These are phyloP conservation scores for Tylopilus subfusipes DNA, from an alignment of 768 basidiomycete genomes.

Conservation along the genomic window DNA sequence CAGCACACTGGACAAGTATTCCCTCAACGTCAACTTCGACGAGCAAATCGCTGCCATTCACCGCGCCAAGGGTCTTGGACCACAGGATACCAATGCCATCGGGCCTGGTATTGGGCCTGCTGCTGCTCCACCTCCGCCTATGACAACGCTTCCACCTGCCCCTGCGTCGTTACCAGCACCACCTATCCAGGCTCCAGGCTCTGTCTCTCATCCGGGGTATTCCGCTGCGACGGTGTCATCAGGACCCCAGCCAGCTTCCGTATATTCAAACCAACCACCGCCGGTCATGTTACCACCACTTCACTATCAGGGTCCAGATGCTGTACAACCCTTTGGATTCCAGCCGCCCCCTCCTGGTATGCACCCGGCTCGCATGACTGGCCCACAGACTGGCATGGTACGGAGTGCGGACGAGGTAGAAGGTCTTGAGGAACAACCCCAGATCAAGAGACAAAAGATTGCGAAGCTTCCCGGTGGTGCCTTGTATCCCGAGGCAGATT, in stretches of 20 bases:
- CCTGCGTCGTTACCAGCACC: constrained; percentile 73
- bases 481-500: constrained; percentile 83
- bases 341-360: constrained; percentile 67
- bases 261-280: constrained; percentile 50
- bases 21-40: constrained; percentile 90
- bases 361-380: constrained; percentile 65
- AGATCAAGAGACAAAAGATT: constrained; percentile 84
- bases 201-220: constrained; percentile 49
- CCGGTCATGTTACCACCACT: constrained; percentile 84
- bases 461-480: constrained; percentile 83
- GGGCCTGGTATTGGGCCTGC: constrained; percentile 87
- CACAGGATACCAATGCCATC: constrained; percentile 74
- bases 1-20: constrained; percentile 89
- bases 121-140: constrained; percentile 59
- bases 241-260: constrained; percentile 85
- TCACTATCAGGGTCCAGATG: constrained; percentile 77
- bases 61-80: constrained; percentile 85
- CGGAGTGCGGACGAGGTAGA: constrained; percentile 82
- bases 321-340: constrained; percentile 75
- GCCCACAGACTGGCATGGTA: constrained; percentile 66
- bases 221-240: constrained; percentile 86
- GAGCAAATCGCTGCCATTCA: constrained; percentile 98
- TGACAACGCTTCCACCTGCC: constrained; percentile 62
- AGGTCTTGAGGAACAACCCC: constrained; percentile 64
- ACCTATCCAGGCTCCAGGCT: constrained; percentile 46